A percentile compares a stretch with the other conserved stretches of the same genome.
phyloP scores from a whole-genome alignment of 2,329 filamentous ascomycete species.

The Cladorrhinum sp. region DNA sequence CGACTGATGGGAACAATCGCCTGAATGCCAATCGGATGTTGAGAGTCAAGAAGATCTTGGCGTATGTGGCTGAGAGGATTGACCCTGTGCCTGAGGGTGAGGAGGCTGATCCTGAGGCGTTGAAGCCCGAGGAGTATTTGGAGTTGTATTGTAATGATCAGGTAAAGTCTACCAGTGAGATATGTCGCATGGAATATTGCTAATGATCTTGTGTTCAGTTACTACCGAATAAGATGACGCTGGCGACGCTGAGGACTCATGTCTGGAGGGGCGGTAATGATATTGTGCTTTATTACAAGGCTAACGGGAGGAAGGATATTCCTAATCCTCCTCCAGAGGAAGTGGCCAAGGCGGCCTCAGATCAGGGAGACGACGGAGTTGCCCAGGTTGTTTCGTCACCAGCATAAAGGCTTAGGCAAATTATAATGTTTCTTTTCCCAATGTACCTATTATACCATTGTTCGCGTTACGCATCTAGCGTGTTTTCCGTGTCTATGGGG shows the following conservation, averaged over 20 bases:
- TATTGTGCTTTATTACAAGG: slow-evolving; percentile 84
- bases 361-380: neutral
- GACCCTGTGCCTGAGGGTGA: slow-evolving; percentile 60
- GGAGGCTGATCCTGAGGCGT: slow-evolving; percentile 54
- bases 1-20: slow-evolving; percentile 77
- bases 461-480: neutral
- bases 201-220: slow-evolving; percentile 41
- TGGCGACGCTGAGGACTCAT: slow-evolving; percentile 88
- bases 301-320: slow-evolving; percentile 77
- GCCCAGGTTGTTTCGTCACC: neutral
- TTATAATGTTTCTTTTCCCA: neutral
- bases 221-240: slow-evolving; percentile 78
- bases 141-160: slow-evolving; percentile 94
- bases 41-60: slow-evolving; percentile 87
- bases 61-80: slow-evolving; percentile 88
- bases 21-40: slow-evolving; percentile 97
- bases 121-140: slow-evolving; percentile 87
- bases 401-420: neutral
- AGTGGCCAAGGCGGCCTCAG: neutral
- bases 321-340: slow-evolving; percentile 34
- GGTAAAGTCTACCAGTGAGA: slow-evolving; percentile 51
- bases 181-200: neutral
- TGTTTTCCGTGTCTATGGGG: neutral
- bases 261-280: slow-evolving; percentile 96
- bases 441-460: neutral